Conservation (phyloP, 768 basidiomycete genomes). For the Hypholoma fasciculare region DNA sequence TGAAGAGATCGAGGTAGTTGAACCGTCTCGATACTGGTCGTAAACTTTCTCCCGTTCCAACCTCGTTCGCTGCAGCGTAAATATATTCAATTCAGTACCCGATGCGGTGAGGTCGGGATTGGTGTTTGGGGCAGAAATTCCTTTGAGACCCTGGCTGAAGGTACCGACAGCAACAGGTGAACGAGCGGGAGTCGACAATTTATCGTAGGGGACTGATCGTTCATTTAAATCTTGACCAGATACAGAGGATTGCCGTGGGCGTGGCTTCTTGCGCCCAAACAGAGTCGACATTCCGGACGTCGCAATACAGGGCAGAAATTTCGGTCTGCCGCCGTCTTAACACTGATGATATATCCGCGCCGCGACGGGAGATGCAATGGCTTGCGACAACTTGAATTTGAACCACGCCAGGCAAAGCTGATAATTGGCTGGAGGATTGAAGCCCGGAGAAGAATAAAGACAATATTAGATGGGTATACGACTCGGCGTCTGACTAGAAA, state of each 20-base stretch:
- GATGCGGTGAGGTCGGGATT: slow-evolving; percentile 75
- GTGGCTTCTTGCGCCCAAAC: slow-evolving; percentile 64
- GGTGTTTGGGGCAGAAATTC: slow-evolving; percentile 82
- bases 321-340: background rate
- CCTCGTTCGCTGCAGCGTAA: slow-evolving; percentile 48
- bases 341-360: background rate
- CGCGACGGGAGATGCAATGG: background rate
- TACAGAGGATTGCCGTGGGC: slow-evolving; percentile 62
- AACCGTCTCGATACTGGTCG: slow-evolving; percentile 41
- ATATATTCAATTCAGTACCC: slow-evolving; percentile 73
- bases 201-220: slow-evolving; percentile 73
- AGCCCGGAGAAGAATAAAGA: background rate
- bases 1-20: slow-evolving; percentile 49
- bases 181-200: slow-evolving; percentile 52
- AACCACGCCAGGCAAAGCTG: slow-evolving; percentile 1
- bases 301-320: background rate
- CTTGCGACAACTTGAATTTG: background rate
- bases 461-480: background rate
- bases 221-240: slow-evolving; percentile 63
- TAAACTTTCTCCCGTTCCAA: slow-evolving; percentile 58
- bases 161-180: slow-evolving; percentile 61
- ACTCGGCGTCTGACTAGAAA: background rate
- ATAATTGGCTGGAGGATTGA: background rate
- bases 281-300: slow-evolving; percentile 55
- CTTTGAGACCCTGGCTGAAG: slow-evolving; percentile 54